Evolutionary conservation across 805 yeast species (phyloP), one percentile per base, ranked within the genome.

Genomic region (Brettanomyces custersianus): DNA sequence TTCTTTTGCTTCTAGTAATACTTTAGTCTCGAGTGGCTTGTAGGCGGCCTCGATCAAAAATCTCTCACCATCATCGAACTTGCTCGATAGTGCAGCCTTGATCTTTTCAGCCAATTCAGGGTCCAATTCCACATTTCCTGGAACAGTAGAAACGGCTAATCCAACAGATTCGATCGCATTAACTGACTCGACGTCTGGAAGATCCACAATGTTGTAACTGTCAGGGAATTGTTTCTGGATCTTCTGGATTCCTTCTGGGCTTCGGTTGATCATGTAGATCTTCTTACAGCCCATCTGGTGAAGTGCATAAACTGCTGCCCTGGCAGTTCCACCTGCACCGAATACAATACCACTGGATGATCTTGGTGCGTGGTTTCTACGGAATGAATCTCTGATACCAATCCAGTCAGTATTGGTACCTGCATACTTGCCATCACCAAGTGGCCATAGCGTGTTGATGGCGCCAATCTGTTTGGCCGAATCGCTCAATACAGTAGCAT

Each of bases 381-480:
- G 53, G 46, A 87, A 75, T 2, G 95, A 73, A 41, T 79, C 72
- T 31, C 65, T 66, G 46, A 92, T 83, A 9, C 98, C 99, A 33
- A 76, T 62, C 95, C 95, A 92, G 57, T 92, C 99, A 29, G 99
- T 92, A 63, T 92, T 92, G 48, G 84, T 90, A 44, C 96, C 98
- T 34, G 57, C 58, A 39, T 79, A 72, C 33, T 58, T 55, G 20
- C 63, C 63, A 36, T 65, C 60, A 5, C 68, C 77, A 10, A 63
- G 61, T 24, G 81, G 82, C 26, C 70, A 67, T 34, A 92, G 71
- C 0, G 99, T 92, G 62, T 92, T 92, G 37, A 92, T 87, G 16
- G 98, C 97, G 29, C 97, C 97, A 48, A 92, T 85, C n/a, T 58
- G 47, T 43, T 68, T 55, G 12, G 94, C 97, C 13, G 94, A 74